phyloP scores from a whole-genome alignment of 257 asterid genomes.

The Asclepias syriaca region DNA sequence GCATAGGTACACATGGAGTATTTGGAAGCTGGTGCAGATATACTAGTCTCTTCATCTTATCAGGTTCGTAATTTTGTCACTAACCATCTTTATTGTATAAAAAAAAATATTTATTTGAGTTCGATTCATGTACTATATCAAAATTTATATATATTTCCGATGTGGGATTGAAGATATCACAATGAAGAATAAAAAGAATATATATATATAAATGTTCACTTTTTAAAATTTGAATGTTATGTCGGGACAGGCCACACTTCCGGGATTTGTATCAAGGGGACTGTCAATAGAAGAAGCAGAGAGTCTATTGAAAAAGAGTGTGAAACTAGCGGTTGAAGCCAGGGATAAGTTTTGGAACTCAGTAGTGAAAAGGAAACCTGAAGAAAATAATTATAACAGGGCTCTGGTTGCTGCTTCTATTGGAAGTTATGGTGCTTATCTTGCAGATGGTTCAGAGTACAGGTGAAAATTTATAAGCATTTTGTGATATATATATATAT shows the following conservation, averaged over 20 bases:
- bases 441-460: conserved; percentile 95
- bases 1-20: conserved; percentile 74
- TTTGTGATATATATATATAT: too few species aligned
- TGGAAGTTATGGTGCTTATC: conserved; percentile 89
- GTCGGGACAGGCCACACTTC: conserved; percentile 53
- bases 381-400: conserved; percentile 39
- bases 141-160: too few species aligned
- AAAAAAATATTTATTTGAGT: too few species aligned
- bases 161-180: too few species aligned
- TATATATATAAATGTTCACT: too few species aligned
- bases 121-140: too few species aligned
- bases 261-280: conserved; percentile 71
- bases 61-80: conserved; percentile 32
- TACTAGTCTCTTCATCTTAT: conserved; percentile 64
- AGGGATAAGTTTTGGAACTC: conserved; percentile 66
- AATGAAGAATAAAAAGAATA: too few species aligned
- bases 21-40: conserved; percentile 76
- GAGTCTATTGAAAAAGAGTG: conserved; percentile 48
- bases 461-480: conserved; percentile 26
- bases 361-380: conserved; percentile 19
- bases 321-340: conserved; percentile 57
- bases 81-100: too few species aligned
- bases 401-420: conserved; percentile 82
- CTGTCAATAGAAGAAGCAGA: conserved; percentile 64
- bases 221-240: neutral